Base-by-base conservation (phyloP, 805 yeast genomes). In the Suhomyces canberraensis region DNA sequence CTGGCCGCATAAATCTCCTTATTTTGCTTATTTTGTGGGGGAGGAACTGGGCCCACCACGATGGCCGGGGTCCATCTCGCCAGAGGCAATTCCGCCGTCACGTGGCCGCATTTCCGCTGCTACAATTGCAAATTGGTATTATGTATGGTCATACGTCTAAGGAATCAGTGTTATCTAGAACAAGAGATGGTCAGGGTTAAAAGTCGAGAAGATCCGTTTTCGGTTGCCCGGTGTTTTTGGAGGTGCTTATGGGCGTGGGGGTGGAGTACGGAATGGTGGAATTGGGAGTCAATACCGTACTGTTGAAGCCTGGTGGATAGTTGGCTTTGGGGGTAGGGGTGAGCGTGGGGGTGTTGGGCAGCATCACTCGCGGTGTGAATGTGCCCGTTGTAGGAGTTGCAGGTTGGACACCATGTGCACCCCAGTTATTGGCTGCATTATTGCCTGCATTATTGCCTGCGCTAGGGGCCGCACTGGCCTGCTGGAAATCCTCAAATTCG, bases 271-370 rank as follows among this genome's bases (percentile, higher is more conserved):
- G 28, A 6, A 45, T 45, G 11, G 44, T 39, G 27, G 48, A 45
- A 29, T 39, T 46, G 2, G 66, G 66, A 4, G 61, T 51, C 30
- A 61, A 46, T 8, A 58, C 52, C 24, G 45, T 40, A 4, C 61
- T 44, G 30, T 52, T 44, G 36, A 58, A 62, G 2, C 69, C 69
- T 0, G 69, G 69, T 1, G 69, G 69, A 25, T 46, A 53, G 18
- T 46, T 55, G 8, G 47, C 27, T 30, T 17, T 33, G 27, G 28
- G 28, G 26, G 21, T 36, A 34, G 16, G 27, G 18, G 27, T n/a
- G 6, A n/a, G 26, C 6, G 13, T 5, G 14, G 5, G 11, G 13
- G 26, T 24, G 26, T 8, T 24, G 13, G 26, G 14, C 11, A 24
- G 14, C 14, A n/a, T 5, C 6, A 24, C 22, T 19, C 11, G 33